Base-by-base conservation (phyloP, 75 land plant genomes). In the Selaginella tamariscina region DNA sequence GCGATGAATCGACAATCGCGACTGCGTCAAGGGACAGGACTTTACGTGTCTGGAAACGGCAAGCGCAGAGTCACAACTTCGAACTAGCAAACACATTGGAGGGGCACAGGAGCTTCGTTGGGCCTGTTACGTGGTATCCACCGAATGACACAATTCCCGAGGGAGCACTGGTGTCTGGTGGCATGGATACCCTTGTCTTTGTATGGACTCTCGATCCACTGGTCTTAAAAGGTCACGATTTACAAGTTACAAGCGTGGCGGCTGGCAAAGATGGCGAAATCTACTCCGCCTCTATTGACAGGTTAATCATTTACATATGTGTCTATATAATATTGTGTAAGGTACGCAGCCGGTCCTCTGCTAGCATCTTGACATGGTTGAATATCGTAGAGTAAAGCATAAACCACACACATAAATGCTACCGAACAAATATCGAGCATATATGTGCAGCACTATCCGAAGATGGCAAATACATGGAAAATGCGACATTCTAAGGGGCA, bases 91-190 rank as follows among this genome's bases (percentile, higher is more conserved):
- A 82, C 64, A 88, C 85, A 0, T 18, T 95, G 77, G 63, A 75
- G 1, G 97, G 97, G 8, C 99, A 95, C 68, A 73, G 84, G 5
- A 88, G 88, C 71, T 95, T 91, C 70, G 99, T 95, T 28, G 99
- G 93, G 0, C 87, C 97, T 23, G 54, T 95, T 44, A 83, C 87
- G 0, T 95, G 89, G 89, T 77, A 91, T 55, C 60, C 89, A 63
- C 84, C 99, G 0, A 65, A 55, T 32, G 83, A 78, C 39, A 67
- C 70, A 0, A 78, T 88, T 15, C 83, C 84, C 1, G 86, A 76
- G 30, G 99, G 99, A 28, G 87, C 87, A 32, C 54, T 95, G 15
- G 97, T 86, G 9, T 95, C 99, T 27, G 99, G 99, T 15, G 99
- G 99, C 24, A 84, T 95, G 92, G 99, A 95, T 64, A 86, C 84